Percentiles rank a stretch among this genome's conserved stretches.
Conservation (phyloP, 106 monocot genomes). For the Apostasia shenzhenica region DNA sequence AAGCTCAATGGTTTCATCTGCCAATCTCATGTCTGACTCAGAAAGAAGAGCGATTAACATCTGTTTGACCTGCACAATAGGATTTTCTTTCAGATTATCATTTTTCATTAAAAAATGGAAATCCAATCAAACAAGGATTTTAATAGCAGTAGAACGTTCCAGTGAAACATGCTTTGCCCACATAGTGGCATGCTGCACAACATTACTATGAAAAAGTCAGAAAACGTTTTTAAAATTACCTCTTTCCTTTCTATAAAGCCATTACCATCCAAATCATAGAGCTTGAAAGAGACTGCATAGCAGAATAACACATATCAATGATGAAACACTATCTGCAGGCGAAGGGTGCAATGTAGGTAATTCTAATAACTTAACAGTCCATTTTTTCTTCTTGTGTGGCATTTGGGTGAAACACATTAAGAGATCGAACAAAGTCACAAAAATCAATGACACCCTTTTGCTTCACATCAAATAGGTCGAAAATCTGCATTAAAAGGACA, state of each 20-base stretch:
- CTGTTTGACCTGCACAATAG: slow-evolving; percentile 65
- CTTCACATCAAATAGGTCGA: slow-evolving; percentile 94
- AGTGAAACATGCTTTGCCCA: too few species aligned
- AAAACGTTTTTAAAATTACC: slow-evolving; percentile 25
- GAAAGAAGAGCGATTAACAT: slow-evolving; percentile 88
- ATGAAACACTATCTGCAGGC: not conserved
- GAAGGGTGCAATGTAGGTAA: not conserved
- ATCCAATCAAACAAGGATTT: too few species aligned
- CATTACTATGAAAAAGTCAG: not conserved
- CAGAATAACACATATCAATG: not conserved
- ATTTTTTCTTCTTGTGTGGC: slow-evolving; percentile 72
- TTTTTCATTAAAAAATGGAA: too few species aligned
- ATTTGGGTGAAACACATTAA: slow-evolving; percentile 90
- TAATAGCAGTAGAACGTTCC: too few species aligned
- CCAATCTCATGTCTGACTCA: slow-evolving; percentile 87
- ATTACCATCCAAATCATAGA: slow-evolving; percentile 76
- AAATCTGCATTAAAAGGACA: slow-evolving; percentile 44
- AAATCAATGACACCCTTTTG: slow-evolving; percentile 88
- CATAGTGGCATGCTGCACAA: too few species aligned
- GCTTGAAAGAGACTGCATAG: slow-evolving; percentile 83
- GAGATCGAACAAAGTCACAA: slow-evolving; percentile 84
- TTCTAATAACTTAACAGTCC: slow-evolving; percentile 57
- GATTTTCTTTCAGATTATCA: not conserved
- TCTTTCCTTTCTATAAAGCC: slow-evolving; percentile 87
- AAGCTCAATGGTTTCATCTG: slow-evolving; percentile 81